These are phyloP conservation scores for Ligustrum vulgare DNA, from an alignment of 257 asterid species.

Conservation along the genomic window DNA sequence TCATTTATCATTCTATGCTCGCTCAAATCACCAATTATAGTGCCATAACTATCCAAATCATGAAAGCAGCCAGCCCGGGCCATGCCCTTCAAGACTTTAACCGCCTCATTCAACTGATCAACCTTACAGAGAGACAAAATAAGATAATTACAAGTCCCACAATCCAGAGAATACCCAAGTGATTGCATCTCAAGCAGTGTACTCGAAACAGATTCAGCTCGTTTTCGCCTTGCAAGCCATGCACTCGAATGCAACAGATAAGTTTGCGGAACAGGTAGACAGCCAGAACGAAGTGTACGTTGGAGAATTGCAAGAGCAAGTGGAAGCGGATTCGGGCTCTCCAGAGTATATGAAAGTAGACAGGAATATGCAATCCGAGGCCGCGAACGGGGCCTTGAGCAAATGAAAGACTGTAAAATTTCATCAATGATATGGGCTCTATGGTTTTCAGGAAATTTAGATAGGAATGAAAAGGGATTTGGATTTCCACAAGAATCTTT, in stretches of 20 bases:
- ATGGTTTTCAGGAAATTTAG: slow-evolving; percentile 38
- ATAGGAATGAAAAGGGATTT: slow-evolving; percentile 71
- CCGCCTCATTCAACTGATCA: slow-evolving; percentile 56
- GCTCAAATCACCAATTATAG: slow-evolving; percentile 50
- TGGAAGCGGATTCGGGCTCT: slow-evolving; percentile 54
- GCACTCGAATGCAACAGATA: slow-evolving; percentile 61
- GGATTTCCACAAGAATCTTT: slow-evolving; percentile 25
- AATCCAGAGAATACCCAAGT: slow-evolving; percentile 65
- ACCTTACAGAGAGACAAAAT: slow-evolving; percentile 72
- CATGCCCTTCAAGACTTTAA: slow-evolving; percentile 60
- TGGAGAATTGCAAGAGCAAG: slow-evolving; percentile 67
- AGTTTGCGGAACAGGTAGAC: slow-evolving; percentile 64
- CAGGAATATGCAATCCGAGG: slow-evolving; percentile 50
- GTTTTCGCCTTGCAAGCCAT: slow-evolving; percentile 46
- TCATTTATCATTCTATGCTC: slow-evolving; percentile 44
- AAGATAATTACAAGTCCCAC: slow-evolving; percentile 73
- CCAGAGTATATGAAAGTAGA: slow-evolving; percentile 65
- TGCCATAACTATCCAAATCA: slow-evolving; percentile 65
- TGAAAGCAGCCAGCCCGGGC: slow-evolving; percentile 58
- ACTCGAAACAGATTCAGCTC: slow-evolving; percentile 31
- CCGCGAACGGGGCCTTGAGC: slow-evolving; percentile 60
- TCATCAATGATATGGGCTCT: slow-evolving; percentile 44
- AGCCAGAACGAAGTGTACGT: slow-evolving; percentile 73
- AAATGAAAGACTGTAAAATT: slow-evolving; percentile 58
- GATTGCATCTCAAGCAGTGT: slow-evolving; percentile 56